These are phyloP conservation scores for Beauveria sp. DNA, from an alignment of 2,329 filamentous ascomycete genomes.

Conservation along the genomic window DNA sequence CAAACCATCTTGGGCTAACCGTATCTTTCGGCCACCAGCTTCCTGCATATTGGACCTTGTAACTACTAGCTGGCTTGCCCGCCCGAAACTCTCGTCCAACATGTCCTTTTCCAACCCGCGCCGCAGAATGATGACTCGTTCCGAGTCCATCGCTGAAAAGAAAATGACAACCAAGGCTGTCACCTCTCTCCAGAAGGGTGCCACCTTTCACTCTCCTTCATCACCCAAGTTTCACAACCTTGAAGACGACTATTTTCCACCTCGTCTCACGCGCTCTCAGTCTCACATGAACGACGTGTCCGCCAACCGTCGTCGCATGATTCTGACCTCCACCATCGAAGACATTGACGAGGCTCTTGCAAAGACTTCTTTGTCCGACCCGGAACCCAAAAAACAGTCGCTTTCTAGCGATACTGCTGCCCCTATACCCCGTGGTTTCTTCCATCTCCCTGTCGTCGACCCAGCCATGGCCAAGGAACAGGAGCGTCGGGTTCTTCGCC, in stretches of 20 bases:
- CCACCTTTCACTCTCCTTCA: constrained; percentile 53
- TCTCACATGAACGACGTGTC: constrained; percentile 65
- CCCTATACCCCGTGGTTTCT: constrained; percentile 52
- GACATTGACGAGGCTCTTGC: constrained; percentile 57
- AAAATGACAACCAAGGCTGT: constrained; percentile 44
- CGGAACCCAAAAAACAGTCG: constrained; percentile 16
- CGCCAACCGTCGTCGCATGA: constrained; percentile 61
- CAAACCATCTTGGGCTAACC: constrained; percentile 14
- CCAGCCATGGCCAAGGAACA: constrained; percentile 37
- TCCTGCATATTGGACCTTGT: constrained; percentile 26
- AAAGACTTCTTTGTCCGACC: constrained; percentile 31
- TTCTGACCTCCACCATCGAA: constrained; percentile 40
- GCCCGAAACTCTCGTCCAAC: constrained; percentile 27
- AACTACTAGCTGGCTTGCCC: constrained; percentile 18
- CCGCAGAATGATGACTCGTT: constrained; percentile 34
- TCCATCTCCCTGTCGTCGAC: constrained; percentile 47
- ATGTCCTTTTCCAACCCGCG: constrained; percentile 40
- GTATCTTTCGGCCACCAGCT: constrained; percentile 13
- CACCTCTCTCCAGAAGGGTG: constrained; percentile 59
- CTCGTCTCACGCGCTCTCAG: constrained; percentile 57
- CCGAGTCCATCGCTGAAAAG: constrained; percentile 32
- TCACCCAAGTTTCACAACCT: constrained; percentile 21
- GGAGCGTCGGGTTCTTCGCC: constrained; percentile 44
- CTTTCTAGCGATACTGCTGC: constrained; percentile 47
- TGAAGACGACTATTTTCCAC: constrained; percentile 39